These are phyloP conservation scores for Nepenthes alata DNA, from an alignment of 179 eudicot genomes.

Conservation along the genomic window DNA sequence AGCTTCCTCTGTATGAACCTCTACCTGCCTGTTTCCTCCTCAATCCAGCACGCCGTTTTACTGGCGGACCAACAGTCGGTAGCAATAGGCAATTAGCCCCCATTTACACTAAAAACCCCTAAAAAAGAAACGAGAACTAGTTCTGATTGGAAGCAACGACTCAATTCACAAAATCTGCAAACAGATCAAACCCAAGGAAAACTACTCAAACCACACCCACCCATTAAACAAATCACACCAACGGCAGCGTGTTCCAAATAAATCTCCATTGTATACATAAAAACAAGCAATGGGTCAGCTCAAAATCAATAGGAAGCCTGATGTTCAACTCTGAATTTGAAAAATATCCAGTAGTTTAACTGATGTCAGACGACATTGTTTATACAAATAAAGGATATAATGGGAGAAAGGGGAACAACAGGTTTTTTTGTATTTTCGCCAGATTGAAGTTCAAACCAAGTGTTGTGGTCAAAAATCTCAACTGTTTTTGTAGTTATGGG, in stretches of 20 bases:
- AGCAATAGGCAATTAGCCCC: slow-evolving; percentile 43
- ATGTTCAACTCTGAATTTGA: slow-evolving; percentile 8
- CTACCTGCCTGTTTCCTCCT: slow-evolving; percentile 95
- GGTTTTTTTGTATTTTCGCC: background rate
- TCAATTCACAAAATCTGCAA: slow-evolving; percentile 5
- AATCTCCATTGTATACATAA: slow-evolving; percentile 17
- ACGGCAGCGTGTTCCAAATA: slow-evolving; percentile 15
- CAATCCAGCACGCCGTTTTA: slow-evolving; percentile 75
- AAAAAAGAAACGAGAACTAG: slow-evolving; percentile 14
- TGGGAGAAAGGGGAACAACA: background rate
- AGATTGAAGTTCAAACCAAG: background rate
- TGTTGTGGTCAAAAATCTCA: background rate
- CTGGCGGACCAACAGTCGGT: slow-evolving; percentile 74
- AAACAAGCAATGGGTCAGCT: slow-evolving; percentile 7
- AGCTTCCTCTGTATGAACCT: slow-evolving; percentile 95
- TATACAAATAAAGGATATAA: background rate
- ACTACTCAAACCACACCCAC: slow-evolving; percentile 11
- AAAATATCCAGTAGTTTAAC: slow-evolving; percentile 16
- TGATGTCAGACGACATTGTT: slow-evolving; percentile 42
- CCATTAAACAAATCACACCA: slow-evolving; percentile 13
- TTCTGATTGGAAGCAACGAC: slow-evolving; percentile 23
- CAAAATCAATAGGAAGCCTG: slow-evolving; percentile 13
- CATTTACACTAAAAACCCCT: slow-evolving; percentile 29
- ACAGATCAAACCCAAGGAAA: slow-evolving; percentile 11
- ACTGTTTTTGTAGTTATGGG: background rate